Evolutionary conservation across 228 moss, liverwort and hornwort species (phyloP).

Genomic region (Sphagnum magellanicum): DNA sequence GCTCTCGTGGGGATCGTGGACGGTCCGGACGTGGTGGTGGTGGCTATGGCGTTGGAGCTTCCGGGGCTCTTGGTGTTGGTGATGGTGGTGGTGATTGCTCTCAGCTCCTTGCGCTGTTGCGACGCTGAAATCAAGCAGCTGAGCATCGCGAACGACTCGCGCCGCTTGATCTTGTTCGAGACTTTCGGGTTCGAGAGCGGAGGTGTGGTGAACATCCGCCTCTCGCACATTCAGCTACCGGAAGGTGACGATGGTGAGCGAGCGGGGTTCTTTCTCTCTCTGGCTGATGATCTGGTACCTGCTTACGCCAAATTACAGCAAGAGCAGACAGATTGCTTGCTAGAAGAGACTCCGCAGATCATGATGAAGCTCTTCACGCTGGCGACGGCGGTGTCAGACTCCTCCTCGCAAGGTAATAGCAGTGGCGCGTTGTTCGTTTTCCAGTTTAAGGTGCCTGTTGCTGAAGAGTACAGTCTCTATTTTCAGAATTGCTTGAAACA

Average conservation of each 20-base stretch:
- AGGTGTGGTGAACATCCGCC: neutral
- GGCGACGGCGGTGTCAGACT: neutral
- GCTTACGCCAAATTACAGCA: neutral
- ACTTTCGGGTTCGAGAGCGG: neutral
- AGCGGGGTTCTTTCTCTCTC: neutral
- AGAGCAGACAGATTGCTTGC: too few relatives aligned
- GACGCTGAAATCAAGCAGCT: too few relatives aligned
- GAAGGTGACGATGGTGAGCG: neutral
- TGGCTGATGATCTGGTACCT: neutral
- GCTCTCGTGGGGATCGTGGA: too few relatives aligned
- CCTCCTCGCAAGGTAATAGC: neutral
- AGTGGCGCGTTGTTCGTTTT: neutral
- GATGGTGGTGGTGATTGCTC: neutral
- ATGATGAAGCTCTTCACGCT: neutral
- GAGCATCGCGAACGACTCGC: neutral
- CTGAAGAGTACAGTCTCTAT: neutral
- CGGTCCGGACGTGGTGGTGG: too few relatives aligned
- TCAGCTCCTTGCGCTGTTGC: constrained; percentile 1
- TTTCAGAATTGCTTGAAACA: neutral
- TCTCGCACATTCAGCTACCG: neutral
- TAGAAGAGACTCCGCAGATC: neutral
- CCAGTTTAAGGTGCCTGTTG: neutral
- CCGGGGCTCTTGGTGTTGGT: too few relatives aligned
- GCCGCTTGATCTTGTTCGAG: neutral
- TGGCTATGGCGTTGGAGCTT: too few relatives aligned